These are phyloP conservation scores for Saccharomyces hybrid DNA, from an alignment of 1,139 yeast genomes.

Conservation along the genomic window DNA sequence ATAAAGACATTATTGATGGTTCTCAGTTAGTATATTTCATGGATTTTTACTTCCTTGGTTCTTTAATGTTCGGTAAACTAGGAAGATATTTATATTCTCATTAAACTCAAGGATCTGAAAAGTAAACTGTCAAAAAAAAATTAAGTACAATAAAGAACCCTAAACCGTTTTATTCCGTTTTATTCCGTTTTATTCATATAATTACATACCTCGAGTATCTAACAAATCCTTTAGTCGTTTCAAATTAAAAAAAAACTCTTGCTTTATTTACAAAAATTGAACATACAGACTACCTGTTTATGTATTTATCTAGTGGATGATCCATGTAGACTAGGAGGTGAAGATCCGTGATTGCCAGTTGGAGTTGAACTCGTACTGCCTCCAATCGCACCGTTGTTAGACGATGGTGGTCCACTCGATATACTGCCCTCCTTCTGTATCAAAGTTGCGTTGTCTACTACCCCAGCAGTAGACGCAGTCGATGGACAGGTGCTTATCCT, in stretches of 20 bases:
- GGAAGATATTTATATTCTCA: slow-evolving; percentile 42
- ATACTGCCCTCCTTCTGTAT: slow-evolving; percentile 28
- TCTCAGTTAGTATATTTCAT: slow-evolving; percentile 28
- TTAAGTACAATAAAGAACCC: no score
- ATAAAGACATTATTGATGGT: slow-evolving; percentile 21
- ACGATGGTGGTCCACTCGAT: slow-evolving; percentile 32
- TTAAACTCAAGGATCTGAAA: slow-evolving; percentile 13
- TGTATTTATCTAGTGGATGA: background rate
- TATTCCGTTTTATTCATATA: background rate
- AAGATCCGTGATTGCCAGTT: background rate
- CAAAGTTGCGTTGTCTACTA: background rate
- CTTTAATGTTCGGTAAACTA: slow-evolving; percentile 61
- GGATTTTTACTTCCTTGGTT: slow-evolving; percentile 57
- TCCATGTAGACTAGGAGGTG: background rate
- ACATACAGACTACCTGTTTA: background rate
- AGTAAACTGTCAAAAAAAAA: background rate
- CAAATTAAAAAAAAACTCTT: background rate
- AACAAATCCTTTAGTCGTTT: background rate
- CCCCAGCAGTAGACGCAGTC: slow-evolving; percentile 15
- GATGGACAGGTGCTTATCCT: slow-evolving; percentile 31
- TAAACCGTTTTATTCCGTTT: no score
- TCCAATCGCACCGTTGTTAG: background rate
- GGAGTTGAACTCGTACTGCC: background rate
- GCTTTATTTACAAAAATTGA: background rate
- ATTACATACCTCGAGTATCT: background rate